Conservation (phyloP, 2,329 filamentous ascomycete genomes). For the Cryoendolithus antarcticus region DNA sequence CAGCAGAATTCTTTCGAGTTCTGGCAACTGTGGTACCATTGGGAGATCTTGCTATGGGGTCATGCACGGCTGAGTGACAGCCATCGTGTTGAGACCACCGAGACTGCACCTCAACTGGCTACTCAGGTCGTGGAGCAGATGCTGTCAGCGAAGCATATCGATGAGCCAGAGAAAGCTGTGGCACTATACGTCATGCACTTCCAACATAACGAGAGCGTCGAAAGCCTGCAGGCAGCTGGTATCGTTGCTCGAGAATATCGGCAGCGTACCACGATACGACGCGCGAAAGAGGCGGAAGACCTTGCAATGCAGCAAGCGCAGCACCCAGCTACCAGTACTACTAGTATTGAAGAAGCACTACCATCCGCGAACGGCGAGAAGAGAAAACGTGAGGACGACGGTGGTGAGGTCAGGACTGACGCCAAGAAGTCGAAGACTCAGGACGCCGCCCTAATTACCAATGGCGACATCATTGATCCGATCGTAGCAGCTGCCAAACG, state of each 20-base stretch:
- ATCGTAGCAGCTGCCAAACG: slow-evolving; percentile 45
- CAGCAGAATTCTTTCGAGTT: slow-evolving; percentile 78
- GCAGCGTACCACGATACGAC: slow-evolving; percentile 50
- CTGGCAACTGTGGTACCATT: slow-evolving; percentile 84
- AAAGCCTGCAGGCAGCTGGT: slow-evolving; percentile 60
- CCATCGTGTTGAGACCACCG: slow-evolving; percentile 35
- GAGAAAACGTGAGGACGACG: slow-evolving; percentile 58
- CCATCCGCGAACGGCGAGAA: slow-evolving; percentile 36
- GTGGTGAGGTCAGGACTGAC: slow-evolving; percentile 32
- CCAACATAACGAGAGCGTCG: slow-evolving; percentile 75
- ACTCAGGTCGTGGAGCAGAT: slow-evolving; percentile 67
- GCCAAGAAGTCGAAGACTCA: slow-evolving; percentile 56
- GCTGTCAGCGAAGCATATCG: slow-evolving; percentile 47
- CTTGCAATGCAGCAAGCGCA: slow-evolving; percentile 43
- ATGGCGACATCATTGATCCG: slow-evolving; percentile 19
- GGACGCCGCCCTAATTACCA: slow-evolving; percentile 12
- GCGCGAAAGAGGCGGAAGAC: slow-evolving; percentile 56
- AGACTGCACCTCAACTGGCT: slow-evolving; percentile 57
- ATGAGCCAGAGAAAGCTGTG: slow-evolving; percentile 66
- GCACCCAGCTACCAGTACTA: slow-evolving; percentile 8
- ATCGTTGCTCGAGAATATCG: slow-evolving; percentile 59
- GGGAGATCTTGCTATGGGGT: slow-evolving; percentile 69
- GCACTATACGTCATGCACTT: slow-evolving; percentile 68
- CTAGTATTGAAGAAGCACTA: slow-evolving; percentile 6
- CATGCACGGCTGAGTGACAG: slow-evolving; percentile 42